phyloP scores from a whole-genome alignment of 1,284 basidiomycete species.

The Malassezia caprae region DNA sequence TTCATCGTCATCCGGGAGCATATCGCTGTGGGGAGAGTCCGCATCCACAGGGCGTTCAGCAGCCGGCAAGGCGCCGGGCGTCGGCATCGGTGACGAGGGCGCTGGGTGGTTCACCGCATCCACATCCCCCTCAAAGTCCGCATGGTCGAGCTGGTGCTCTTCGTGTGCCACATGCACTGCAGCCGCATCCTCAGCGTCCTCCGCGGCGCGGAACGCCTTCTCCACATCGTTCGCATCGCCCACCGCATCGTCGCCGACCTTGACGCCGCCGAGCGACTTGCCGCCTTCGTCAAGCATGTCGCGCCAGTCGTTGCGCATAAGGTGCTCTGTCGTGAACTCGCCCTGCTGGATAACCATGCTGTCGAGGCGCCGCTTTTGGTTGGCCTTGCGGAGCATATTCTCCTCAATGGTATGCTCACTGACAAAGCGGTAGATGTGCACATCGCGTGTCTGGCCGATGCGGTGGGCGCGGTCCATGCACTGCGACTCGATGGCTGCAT shows the following conservation, averaged over 20 bases:
- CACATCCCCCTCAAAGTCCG: slow-evolving; percentile 53
- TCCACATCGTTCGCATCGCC: slow-evolving; percentile 53
- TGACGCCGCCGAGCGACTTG: slow-evolving; percentile 32
- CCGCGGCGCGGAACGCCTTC: slow-evolving; percentile 67
- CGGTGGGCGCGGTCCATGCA: slow-evolving; percentile 91
- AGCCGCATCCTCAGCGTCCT: slow-evolving; percentile 73
- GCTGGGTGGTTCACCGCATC: not conserved
- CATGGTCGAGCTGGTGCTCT: slow-evolving; percentile 67
- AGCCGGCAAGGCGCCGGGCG: not conserved
- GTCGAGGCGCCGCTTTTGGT: slow-evolving; percentile 85
- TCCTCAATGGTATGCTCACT: slow-evolving; percentile 88
- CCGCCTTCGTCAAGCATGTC: slow-evolving; percentile 59
- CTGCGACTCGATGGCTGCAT: slow-evolving; percentile 91
- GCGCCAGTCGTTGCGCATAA: slow-evolving; percentile 62
- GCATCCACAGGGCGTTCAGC: not conserved
- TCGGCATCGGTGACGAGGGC: not conserved
- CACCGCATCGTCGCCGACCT: slow-evolving; percentile 38
- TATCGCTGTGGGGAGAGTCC: not conserved
- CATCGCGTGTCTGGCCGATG: slow-evolving; percentile 91
- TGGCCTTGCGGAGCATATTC: slow-evolving; percentile 87
- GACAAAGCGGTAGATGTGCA: slow-evolving; percentile 92
- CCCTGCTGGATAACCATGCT: slow-evolving; percentile 87
- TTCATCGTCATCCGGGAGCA: slow-evolving; percentile 51
- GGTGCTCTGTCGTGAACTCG: slow-evolving; percentile 61
- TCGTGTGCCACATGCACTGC: slow-evolving; percentile 73